Base-by-base conservation (phyloP, 2,329 filamentous ascomycete genomes). In the Gaeumannomyces tritici region DNA sequence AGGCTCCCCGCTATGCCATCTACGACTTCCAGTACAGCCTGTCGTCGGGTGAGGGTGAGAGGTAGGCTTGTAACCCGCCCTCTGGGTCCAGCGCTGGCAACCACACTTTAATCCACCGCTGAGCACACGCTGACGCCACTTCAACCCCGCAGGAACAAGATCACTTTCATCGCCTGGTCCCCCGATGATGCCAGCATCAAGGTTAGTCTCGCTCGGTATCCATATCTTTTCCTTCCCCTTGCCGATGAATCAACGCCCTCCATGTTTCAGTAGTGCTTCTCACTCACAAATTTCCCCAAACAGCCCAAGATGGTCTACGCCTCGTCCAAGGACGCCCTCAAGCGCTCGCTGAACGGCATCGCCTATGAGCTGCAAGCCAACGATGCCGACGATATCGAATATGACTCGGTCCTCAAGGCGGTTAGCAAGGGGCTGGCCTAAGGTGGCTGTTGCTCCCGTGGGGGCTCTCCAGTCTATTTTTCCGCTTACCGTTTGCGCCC, bases 261-360 rank as follows among this genome's bases (percentile, higher is more conserved):
- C 27, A 59, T 12, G 33, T 56, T 54, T 35, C 62, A 58, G 28
- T 58, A 4, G 3, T 9, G 13, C 3, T 31, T 13, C 26, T 42
- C 24, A 15, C 21, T 21, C 28, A 59, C 47, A 59, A 60, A 31
- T 31, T 55, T 67, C 58, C 26, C 33, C 24, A 42, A 57, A 63
- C 68, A 92, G 90, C 83, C 88, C 77, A 92, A 92, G 83, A 95
- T 95, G 90, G 83, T 92, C 76, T 95, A 93, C 82, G 89, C 90
- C 70, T 90, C 90, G 61, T 95, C 90, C 77, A 95, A 93, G 81
- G 89, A 93, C 71, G 88, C 89, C 64, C 83, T 95, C 69, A 93
- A 92, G 84, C 87, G 88, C 76, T 77, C 89, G 60, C 84, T 95
- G 66, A 89, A 85, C 73, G 90, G 89, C 66, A 79, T 93, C 69